Percentiles rank a stretch among this genome's conserved stretches.
These are phyloP conservation scores for Epichloe scottii DNA, from an alignment of 2,329 filamentous ascomycete genomes.

Conservation along the genomic window DNA sequence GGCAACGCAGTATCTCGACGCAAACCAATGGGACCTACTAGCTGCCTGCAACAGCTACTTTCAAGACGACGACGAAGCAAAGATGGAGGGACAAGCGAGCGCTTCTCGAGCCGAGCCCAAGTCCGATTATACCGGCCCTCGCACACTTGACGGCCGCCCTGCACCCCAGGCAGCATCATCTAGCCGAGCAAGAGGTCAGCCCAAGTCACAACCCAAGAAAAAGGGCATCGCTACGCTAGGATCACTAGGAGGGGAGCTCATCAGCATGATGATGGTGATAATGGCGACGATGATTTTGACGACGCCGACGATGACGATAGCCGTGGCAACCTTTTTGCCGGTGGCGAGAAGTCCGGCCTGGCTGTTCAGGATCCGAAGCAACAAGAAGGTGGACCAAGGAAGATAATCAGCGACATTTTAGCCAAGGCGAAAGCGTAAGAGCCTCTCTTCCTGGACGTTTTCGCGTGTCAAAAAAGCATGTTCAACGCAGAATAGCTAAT, in stretches of 20 bases:
- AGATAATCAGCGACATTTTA: slow-evolving; percentile 50
- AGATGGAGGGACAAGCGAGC: slow-evolving; percentile 21
- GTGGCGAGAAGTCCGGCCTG: slow-evolving; percentile 70
- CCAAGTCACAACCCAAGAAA: slow-evolving; percentile 33
- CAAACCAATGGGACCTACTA: slow-evolving; percentile 54
- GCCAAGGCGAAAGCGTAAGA: slow-evolving; percentile 49
- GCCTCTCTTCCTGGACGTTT: neutral
- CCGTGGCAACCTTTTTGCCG: slow-evolving; percentile 62
- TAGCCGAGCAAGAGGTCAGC: slow-evolving; percentile 20
- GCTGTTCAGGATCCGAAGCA: slow-evolving; percentile 50
- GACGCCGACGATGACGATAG: slow-evolving; percentile 45
- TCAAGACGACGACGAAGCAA: slow-evolving; percentile 38
- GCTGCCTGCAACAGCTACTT: slow-evolving; percentile 52
- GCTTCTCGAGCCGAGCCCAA: slow-evolving; percentile 12
- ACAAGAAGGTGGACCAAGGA: slow-evolving; percentile 34
- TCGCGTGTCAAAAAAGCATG: neutral
- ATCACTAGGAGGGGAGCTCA: slow-evolving; percentile 37
- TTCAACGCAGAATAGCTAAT: neutral
- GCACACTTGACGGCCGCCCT: slow-evolving; percentile 51
- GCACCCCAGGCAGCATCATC: slow-evolving; percentile 28
- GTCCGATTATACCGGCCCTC: slow-evolving; percentile 44
- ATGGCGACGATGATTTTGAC: slow-evolving; percentile 45
- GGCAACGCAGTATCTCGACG: slow-evolving; percentile 55
- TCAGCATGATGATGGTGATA: slow-evolving; percentile 42
- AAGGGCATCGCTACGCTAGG: slow-evolving; percentile 50